Conservation (phyloP, 108 stramenopile species). For the Fistulifera solaris region DNA sequence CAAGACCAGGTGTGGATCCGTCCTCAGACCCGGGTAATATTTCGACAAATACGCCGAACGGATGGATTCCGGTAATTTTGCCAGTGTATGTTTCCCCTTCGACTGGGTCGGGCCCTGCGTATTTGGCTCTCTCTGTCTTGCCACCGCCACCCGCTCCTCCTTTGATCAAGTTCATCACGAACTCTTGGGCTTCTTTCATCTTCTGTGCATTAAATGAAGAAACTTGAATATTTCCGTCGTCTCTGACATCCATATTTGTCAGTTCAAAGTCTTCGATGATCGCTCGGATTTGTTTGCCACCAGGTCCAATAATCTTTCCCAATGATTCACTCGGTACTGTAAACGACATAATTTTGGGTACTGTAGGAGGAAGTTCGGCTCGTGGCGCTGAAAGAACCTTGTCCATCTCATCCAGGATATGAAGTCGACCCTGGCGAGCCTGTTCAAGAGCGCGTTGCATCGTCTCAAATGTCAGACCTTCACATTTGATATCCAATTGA, state of each 20-base stretch:
- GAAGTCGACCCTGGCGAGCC: slow-evolving; percentile 58
- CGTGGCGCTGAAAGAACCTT: slow-evolving; percentile 38
- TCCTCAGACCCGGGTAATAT: slow-evolving; percentile 80
- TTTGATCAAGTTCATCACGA: slow-evolving; percentile 40
- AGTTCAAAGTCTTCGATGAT: slow-evolving; percentile 80
- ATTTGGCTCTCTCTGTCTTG: slow-evolving; percentile 35
- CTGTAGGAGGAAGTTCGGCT: slow-evolving; percentile 42
- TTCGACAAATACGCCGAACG: slow-evolving; percentile 77
- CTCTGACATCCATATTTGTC: slow-evolving; percentile 53
- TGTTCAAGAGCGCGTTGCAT: slow-evolving; percentile 80
- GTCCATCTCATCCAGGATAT: slow-evolving; percentile 71
- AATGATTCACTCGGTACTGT: slow-evolving; percentile 48
- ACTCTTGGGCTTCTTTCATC: slow-evolving; percentile 59
- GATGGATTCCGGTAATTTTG: slow-evolving; percentile 70
- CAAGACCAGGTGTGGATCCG: slow-evolving; percentile 63
- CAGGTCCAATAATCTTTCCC: slow-evolving; percentile 82
- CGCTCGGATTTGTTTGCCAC: slow-evolving; percentile 76
- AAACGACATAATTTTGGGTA: slow-evolving; percentile 54
- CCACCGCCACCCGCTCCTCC: slow-evolving; percentile 21
- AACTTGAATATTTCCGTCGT: slow-evolving; percentile 58
- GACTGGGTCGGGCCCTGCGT: slow-evolving; percentile 66
- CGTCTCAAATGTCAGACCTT: slow-evolving; percentile 68
- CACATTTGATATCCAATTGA: slow-evolving; percentile 87
- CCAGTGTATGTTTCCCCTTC: slow-evolving; percentile 62
- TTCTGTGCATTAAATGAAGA: slow-evolving; percentile 48